Evolutionary conservation across 2,329 filamentous ascomycete genomes (phyloP).

Genomic region (Colletotrichum destructivum): DNA sequence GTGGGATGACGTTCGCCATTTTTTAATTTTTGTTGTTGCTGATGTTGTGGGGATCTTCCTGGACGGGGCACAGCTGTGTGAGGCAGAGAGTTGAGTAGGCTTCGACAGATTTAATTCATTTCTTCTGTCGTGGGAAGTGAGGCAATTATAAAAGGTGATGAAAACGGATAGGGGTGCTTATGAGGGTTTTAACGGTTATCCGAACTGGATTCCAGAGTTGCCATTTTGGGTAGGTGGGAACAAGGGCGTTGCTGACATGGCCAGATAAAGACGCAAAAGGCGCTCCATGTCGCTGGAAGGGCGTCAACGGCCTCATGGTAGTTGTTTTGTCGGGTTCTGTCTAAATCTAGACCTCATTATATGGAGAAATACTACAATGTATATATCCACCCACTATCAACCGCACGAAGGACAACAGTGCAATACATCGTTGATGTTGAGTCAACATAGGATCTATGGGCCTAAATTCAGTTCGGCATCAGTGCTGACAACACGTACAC

Average conservation of each 20-base stretch:
- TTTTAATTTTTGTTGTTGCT: neutral
- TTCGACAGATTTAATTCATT: neutral
- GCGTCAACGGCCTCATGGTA: neutral
- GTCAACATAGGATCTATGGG: too few species aligned
- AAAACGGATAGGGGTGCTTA: too few species aligned
- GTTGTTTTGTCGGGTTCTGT: neutral
- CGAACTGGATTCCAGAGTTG: too few species aligned
- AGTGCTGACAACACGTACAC: too few species aligned
- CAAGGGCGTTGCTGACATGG: constrained; percentile 1
- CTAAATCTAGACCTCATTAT: neutral
- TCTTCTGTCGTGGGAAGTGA: too few species aligned
- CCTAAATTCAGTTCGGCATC: too few species aligned
- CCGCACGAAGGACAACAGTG: too few species aligned
- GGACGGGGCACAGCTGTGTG: too few species aligned
- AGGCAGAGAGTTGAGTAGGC: too few species aligned
- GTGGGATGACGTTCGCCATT: constrained; percentile 41
- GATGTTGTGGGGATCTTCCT: too few species aligned
- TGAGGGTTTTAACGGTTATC: too few species aligned
- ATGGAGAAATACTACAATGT: neutral
- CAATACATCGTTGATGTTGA: too few species aligned
- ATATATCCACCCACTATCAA: neutral
- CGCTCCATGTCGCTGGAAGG: constrained; percentile 5
- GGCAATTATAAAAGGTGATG: neutral
- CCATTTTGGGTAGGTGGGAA: neutral
- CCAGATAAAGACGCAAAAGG: neutral